Base-by-base conservation (phyloP, 495 filamentous ascomycete species). In the Hamigera avellanea region DNA sequence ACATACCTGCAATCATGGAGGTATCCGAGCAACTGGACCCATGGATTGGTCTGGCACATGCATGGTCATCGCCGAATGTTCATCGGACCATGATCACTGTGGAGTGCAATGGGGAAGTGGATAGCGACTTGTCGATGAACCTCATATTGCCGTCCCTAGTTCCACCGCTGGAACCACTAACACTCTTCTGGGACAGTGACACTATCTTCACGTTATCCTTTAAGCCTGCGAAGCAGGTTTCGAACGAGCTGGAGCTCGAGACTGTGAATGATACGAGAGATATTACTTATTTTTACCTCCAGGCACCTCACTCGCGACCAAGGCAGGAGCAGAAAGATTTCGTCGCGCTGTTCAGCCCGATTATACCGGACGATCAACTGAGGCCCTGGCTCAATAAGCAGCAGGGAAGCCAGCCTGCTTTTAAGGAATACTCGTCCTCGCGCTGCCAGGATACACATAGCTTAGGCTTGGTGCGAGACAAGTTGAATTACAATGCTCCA, bases 1-100 rank as follows among this genome's bases (percentile, higher is more conserved):
- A 42, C 8, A 10, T 56, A 1, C 54, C 58, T 0, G 34, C 56
- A 0, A 31, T 76, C 8, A 50, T 70, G 8, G 46, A 64, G 13
- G 78, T 81, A 2, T 56, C 63, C 8, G 67, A 63, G 25, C 66
- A 72, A 43, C 62, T 76, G 36, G 72, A 82, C 45, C 81, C 83
- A 0, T 93, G 80, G 79, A 43, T 56, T n/a, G 48, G 59, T 8
- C 50, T 84, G 30, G 78, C 82, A 2, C 50, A 57, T 19, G 61
- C 54, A 9, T 83, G 78, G 77, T 42, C 46, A 32, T 19, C 33
- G 53, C 45, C 61, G 25, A 27, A 50, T 46, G 15, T 59, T 1
- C 54, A 64, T 32, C 45, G 50, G 30, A 62, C 52, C 8, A 41
- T 46, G 5, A 49, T 70, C 2, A 41, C 39, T 4, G 40, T 67